These are phyloP conservation scores for Trichosanthes truncata DNA, from an alignment of 306 rosid species.

Conservation along the genomic window DNA sequence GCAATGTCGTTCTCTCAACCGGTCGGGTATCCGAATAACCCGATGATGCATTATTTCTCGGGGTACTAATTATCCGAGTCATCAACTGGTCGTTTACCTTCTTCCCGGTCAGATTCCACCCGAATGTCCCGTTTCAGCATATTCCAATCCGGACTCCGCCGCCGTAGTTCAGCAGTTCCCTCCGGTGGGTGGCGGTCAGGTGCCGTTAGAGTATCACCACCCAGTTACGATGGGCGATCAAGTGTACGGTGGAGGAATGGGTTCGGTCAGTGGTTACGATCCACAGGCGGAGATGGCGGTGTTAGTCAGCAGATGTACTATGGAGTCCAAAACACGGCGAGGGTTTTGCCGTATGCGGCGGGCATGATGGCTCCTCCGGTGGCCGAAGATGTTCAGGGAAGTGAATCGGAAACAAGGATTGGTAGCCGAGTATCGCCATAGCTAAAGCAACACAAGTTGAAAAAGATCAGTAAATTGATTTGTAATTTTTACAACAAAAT, in stretches of 20 bases:
- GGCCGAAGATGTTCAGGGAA: conserved; percentile 35
- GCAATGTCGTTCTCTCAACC: conserved; percentile 10
- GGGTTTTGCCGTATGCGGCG: conserved; percentile 23
- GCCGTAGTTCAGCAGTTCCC: conserved; percentile 41
- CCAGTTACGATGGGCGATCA: conserved; percentile 39
- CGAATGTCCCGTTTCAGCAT: conserved; percentile 25
- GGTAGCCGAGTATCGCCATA: conserved; percentile 44
- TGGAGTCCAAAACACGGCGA: conserved; percentile 26
- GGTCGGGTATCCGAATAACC: conserved; percentile 17
- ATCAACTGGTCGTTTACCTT: conserved; percentile 32
- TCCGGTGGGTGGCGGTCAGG: conserved; percentile 26
- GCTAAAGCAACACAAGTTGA: neutral
- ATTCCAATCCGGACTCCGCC: conserved; percentile 27
- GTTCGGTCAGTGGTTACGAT: conserved; percentile 27
- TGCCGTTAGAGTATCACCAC: conserved; percentile 45
- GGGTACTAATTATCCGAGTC: conserved; percentile 33
- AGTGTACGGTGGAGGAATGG: conserved; percentile 35
- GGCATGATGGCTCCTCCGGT: conserved; percentile 29
- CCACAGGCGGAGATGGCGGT: conserved; percentile 37
- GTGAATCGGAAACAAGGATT: conserved; percentile 24
- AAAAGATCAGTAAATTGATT: neutral
- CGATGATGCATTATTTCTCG: conserved; percentile 26
- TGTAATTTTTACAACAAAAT: neutral
- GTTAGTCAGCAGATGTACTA: conserved; percentile 43
- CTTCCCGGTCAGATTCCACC: conserved; percentile 26